Conservation (phyloP, 345 rosid species). For the Crucihimalaya himalaica region DNA sequence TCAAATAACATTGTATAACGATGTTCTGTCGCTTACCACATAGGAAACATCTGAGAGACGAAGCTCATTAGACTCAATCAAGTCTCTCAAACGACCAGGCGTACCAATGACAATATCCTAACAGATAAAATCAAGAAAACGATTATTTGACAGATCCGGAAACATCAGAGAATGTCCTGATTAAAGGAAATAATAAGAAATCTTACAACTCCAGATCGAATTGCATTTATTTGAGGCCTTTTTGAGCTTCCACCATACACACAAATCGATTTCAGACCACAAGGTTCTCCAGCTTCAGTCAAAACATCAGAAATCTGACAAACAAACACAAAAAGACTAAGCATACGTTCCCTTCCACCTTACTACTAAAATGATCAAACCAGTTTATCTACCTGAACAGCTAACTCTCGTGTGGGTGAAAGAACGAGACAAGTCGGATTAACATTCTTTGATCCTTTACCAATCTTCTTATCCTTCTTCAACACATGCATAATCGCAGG, state of each 20-base stretch:
- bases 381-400: constrained; percentile 67
- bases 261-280: constrained; percentile 73
- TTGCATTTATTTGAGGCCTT: constrained; percentile 71
- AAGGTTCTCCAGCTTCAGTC: constrained; percentile 76
- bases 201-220: constrained; percentile 83
- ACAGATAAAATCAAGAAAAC: neutral
- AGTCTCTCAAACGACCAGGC: constrained; percentile 96
- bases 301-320: constrained; percentile 78
- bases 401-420: constrained; percentile 93
- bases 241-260: constrained; percentile 90
- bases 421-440: constrained; percentile 90
- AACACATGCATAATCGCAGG: constrained; percentile 87
- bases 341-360: neutral
- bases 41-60: constrained; percentile 72
- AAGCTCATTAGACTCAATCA: constrained; percentile 77
- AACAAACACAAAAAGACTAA: constrained; percentile 11
- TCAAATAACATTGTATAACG: constrained; percentile 1
- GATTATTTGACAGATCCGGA: neutral
- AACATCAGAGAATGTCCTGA: neutral
- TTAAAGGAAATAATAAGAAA: neutral
- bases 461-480: constrained; percentile 58
- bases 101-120: constrained; percentile 94
- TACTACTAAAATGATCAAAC: constrained; percentile 1
- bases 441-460: constrained; percentile 48
- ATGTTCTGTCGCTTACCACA: constrained; percentile 61